These are phyloP conservation scores for Cercophora sp. DNA, from an alignment of 495 filamentous ascomycete genomes.

Conservation along the genomic window DNA sequence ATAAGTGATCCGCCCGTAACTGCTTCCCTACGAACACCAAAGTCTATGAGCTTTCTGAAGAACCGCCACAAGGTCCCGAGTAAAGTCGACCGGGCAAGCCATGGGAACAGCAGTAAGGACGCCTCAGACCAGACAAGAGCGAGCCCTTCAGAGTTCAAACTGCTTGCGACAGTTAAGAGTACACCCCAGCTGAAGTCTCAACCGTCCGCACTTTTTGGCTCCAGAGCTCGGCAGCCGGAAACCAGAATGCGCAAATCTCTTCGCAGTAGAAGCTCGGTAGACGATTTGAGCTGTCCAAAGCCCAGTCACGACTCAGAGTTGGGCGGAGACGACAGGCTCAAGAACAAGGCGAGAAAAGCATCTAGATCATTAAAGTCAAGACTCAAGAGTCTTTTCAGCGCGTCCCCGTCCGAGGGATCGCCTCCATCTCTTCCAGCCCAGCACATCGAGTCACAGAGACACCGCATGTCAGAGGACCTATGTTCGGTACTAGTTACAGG, in stretches of 20 bases:
- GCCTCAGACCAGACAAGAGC: conserved; percentile 5
- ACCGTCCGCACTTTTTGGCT: conserved; percentile 46
- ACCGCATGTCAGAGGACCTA: conserved; percentile 38
- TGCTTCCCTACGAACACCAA: conserved; percentile 36
- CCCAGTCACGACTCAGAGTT: not conserved
- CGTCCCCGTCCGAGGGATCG: conserved; percentile 38
- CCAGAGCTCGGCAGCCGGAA: conserved; percentile 42
- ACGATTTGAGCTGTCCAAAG: conserved; percentile 26
- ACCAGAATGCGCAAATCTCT: conserved; percentile 56
- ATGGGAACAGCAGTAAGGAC: too few species aligned
- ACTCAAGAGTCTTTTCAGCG: conserved; percentile 56
- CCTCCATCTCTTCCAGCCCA: conserved; percentile 42
- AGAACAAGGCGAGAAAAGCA: conserved; percentile 53
- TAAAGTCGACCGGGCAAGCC: conserved; percentile 40
- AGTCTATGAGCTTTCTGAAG: conserved; percentile 62
- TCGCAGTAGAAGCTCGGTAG: conserved; percentile 42
- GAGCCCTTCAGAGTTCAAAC: not conserved
- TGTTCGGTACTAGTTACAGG: conserved; percentile 5
- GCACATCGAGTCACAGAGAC: conserved; percentile 46
- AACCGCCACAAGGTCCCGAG: conserved; percentile 27
- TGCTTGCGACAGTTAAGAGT: not conserved
- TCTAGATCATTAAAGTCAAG: conserved; percentile 60
- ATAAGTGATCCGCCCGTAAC: too few species aligned
- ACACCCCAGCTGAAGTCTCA: conserved; percentile 31
- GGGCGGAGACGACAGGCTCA: conserved; percentile 37